Evolutionary conservation across 345 rosid species (phyloP), one percentile per base, ranked within the genome.

Genomic region (Syzygium oleosum): DNA sequence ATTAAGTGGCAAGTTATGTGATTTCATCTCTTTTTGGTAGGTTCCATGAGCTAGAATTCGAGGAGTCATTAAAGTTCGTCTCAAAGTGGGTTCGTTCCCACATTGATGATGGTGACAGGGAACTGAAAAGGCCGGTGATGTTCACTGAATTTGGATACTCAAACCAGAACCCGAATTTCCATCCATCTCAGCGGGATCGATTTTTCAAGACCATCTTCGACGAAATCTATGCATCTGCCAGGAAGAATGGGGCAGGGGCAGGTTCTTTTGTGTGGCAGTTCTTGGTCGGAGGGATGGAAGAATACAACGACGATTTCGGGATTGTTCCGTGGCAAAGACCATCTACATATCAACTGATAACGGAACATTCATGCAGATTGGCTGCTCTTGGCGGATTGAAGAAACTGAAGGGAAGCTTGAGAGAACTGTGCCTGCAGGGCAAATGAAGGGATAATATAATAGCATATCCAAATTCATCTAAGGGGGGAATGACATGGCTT

Each of bases 71-170:
- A 85, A 91, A 91, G 86, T 97, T 91, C 27, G 94, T 93, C 78
- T 90, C 93, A 63, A 97, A 95, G 91, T 97, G 99, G 98, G 91
- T 95, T 94, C 93, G 84, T 14, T 97, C 99, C 29, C 99, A 96
- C 93, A 94, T 96, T 61, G 98, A 97, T 89, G 98, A 97, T 27
- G 97, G 98, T 7, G 96, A 96, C 90, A 91, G 91, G 52, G 97
- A 92, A 89, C 93, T 97, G 86, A 93, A 92, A 65, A 96, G 93
- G 90, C 99, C 99, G 5, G 94, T 97, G 68, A 89, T 97, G 86
- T 97, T 97, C 92, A 95, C 99, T 0, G 99, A 97, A 90, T 97
- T 88, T 52, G 99, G 99, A 46, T 91, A 94, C 85, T 97, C 99
- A 3, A 93, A 95, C 90, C 92, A 93, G 91, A 96, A 93, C 95